Percentiles rank a stretch among this genome's conserved stretches.
phyloP scores from a whole-genome alignment of 1,284 basidiomycete genomes.

The Cutaneotrichosporon sp. region DNA sequence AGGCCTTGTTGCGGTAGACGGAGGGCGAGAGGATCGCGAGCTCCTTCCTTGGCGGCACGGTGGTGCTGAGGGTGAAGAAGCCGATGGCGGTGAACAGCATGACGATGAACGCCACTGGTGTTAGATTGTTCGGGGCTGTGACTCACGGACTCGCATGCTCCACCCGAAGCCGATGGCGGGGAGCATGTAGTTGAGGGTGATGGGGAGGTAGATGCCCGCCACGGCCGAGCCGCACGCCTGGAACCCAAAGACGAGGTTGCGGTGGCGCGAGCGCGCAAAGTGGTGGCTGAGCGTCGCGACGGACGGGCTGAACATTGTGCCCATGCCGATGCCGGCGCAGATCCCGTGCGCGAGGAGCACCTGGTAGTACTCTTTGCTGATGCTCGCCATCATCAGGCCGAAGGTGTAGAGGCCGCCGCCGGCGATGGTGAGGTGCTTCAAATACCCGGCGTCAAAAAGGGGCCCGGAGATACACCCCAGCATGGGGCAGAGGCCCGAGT shows the following conservation, averaged over 20 bases:
- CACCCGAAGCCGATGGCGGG: conserved; percentile 55
- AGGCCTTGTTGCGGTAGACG: conserved; percentile 32
- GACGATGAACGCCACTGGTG: conserved; percentile 40
- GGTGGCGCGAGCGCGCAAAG: conserved; percentile 51
- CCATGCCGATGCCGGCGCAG: conserved; percentile 43
- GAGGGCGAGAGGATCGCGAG: conserved; percentile 33
- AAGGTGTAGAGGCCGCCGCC: conserved; percentile 58
- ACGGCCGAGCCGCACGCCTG: conserved; percentile 39
- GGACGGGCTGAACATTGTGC: conserved; percentile 58
- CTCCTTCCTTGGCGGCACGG: conserved; percentile 38
- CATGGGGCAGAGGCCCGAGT: conserved; percentile 59
- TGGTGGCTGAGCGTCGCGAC: conserved; percentile 60
- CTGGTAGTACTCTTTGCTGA: conserved; percentile 64
- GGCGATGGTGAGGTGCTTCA: conserved; percentile 56
- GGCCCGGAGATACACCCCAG: conserved; percentile 59
- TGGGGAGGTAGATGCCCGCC: conserved; percentile 59
- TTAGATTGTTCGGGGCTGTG: neutral
- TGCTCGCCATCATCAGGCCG: conserved; percentile 61
- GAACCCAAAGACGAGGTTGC: conserved; percentile 42
- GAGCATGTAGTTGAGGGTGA: conserved; percentile 57
- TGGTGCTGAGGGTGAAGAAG: conserved; percentile 37
- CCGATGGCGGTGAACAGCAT: conserved; percentile 23
- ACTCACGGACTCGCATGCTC: conserved; percentile 40
- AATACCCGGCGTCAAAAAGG: conserved; percentile 64
- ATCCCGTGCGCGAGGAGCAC: conserved; percentile 33